Base-by-base conservation (phyloP, 768 basidiomycete species). In the Erythrobasidium yunnanense region DNA sequence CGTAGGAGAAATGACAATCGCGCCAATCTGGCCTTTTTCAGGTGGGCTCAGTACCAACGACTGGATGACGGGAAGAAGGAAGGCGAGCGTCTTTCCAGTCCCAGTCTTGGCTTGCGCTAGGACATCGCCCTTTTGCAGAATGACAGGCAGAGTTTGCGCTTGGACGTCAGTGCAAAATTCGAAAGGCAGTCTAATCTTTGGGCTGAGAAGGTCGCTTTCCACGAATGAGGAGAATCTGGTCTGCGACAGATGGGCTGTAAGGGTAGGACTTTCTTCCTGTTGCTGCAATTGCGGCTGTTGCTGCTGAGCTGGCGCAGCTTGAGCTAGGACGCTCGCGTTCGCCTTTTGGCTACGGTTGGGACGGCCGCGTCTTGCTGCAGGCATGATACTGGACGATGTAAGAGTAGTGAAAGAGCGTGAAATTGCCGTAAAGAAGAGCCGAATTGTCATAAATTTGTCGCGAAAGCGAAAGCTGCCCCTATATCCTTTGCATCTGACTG, bases 81-180 rank as follows among this genome's bases (percentile, higher is more conserved):
- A 79, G 1, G 75, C 78, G 11, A 78, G 66, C 29, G 78, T 79
- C 76, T 77, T 77, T 75, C 84, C 84, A 13, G 85, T 85, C 30
- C 72, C 72, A 0, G 72, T 73, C 54, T 69, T 70, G n/a, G 71
- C 71, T 50, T 73, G 66, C 0, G 69, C 72, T 56, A 73, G 70
- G 88, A 4, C 89, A 89, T 18, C 93, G 30, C 53, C 65, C 8
- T 69, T 69, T 13, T 70, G 70, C 25, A 72, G 34, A 34, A 67
- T 68, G 15, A 65, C 62, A 6, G 71, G 71, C 4, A 72, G 22
- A 2, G 71, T 72, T 32, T 58, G 46, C 8, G 70, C 71, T 66
- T 72, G 71, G 0, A 72, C 71, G 11, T 68, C 46, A 0, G 71
- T 71, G 58, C 67, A 68, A 22, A 20, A 50, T 20, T 25, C 7